Evolutionary conservation across 768 basidiomycete genomes (phyloP), one percentile per base, ranked within the genome.

Genomic region (Mycena kentingensis): DNA sequence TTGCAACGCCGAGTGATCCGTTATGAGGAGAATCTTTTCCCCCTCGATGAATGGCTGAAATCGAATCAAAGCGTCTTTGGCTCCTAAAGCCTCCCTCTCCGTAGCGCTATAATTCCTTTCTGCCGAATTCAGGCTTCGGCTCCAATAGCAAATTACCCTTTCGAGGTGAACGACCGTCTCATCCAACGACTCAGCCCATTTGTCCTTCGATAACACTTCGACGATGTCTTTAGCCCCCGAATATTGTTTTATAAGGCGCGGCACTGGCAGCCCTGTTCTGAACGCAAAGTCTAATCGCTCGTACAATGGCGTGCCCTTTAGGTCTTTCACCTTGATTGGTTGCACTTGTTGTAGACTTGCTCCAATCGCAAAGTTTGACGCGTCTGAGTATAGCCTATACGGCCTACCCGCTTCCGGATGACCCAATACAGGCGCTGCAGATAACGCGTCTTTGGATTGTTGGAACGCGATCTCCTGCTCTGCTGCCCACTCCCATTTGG

Each of bases 121-220:
- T 16, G 31, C 31, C 8, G 31, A 32, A 16, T 16, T 8, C 16
- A 66, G 46, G 2, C 51, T 37, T 49, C 60, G n/a, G 12, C 45
- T 53, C 64, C 66, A 66, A 42, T 66, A 66, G 6, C 58, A 49
- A 11, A 63, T 61, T 7, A 66, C 63, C 13, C 63, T 15, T 44
- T 66, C 65, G 11, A 63, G 49, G 36, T 49, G 26, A 8, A 66
- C 51, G 1, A 24, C 26, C 5, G 65, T 66, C 3, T 60, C 55
- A 25, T 63, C 46, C n/a, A 2, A 50, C 11, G 7, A 8, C 7
- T 3, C 3, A 4, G 22, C 38, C 53, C 53, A 53, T 3, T 10
- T 15, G 7, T 18, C 46, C 29, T 10, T n/a, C 31, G n/a, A 19
- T 1, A 37, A 25, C 18, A 21, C 26, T 19, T 50, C 50, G 22